Evolutionary conservation across 2,329 filamentous ascomycete species (phyloP).

Genomic region (Aspergillus persii): DNA sequence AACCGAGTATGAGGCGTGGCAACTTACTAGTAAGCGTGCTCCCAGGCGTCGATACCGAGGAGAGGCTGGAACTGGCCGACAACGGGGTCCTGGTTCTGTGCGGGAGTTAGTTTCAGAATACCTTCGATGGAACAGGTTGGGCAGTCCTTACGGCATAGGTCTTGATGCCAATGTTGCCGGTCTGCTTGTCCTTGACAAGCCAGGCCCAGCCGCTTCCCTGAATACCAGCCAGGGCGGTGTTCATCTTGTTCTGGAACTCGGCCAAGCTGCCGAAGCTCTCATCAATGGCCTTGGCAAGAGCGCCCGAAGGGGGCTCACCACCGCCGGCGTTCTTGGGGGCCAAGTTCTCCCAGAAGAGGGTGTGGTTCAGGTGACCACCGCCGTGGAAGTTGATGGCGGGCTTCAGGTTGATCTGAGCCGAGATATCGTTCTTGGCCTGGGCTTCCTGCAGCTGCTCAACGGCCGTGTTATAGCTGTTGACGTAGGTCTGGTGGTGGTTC

Average conservation of each 20-base stretch:
- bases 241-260: slow-evolving; percentile 62
- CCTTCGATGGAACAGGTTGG: neutral
- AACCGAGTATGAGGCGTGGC: neutral
- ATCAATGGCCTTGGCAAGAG: slow-evolving; percentile 58
- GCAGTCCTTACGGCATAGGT: slow-evolving; percentile 58
- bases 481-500: slow-evolving; percentile 93
- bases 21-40: slow-evolving; percentile 84
- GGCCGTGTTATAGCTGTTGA: slow-evolving; percentile 81
- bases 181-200: slow-evolving; percentile 62
- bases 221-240: slow-evolving; percentile 61
- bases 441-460: slow-evolving; percentile 67
- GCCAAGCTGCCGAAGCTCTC: slow-evolving; percentile 58
- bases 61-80: slow-evolving; percentile 78
- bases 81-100: slow-evolving; percentile 79
- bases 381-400: slow-evolving; percentile 64
- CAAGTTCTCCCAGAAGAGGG: slow-evolving; percentile 66
- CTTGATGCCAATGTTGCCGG: slow-evolving; percentile 55
- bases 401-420: slow-evolving; percentile 58
- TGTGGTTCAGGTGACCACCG: slow-evolving; percentile 63
- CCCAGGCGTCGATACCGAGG: slow-evolving; percentile 90
- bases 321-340: slow-evolving; percentile 61
- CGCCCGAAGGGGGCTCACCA: slow-evolving; percentile 60
- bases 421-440: slow-evolving; percentile 53
- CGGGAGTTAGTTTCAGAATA: neutral
- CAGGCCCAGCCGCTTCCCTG: slow-evolving; percentile 66